A percentile compares a stretch with the other conserved stretches of the same genome.
phyloP scores from a whole-genome alignment of 2,329 filamentous ascomycete genomes.

The Metarhizium album region DNA sequence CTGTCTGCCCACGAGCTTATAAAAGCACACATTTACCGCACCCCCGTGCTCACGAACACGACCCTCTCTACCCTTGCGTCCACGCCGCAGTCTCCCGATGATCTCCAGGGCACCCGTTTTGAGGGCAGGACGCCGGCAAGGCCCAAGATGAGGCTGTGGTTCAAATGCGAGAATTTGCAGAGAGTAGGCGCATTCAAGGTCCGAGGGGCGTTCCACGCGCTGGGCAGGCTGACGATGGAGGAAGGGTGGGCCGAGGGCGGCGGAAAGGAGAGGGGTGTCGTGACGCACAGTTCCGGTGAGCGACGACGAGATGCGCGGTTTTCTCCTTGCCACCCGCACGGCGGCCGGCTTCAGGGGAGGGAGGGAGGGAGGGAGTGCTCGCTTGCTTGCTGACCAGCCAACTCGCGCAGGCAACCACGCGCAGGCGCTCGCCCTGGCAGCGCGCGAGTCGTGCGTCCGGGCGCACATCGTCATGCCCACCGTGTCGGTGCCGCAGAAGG shows the following conservation, averaged over 20 bases:
- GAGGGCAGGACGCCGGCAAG: slow-evolving; percentile 44
- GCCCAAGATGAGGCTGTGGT: slow-evolving; percentile 66
- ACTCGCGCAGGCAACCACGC: slow-evolving; percentile 73
- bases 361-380: too few relatives aligned
- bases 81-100: slow-evolving; percentile 46
- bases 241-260: slow-evolving; percentile 49
- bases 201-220: slow-evolving; percentile 79
- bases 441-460: slow-evolving; percentile 59
- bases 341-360: neutral
- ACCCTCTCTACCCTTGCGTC: slow-evolving; percentile 69
- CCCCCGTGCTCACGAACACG: slow-evolving; percentile 69
- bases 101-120: slow-evolving; percentile 46
- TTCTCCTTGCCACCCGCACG: too few relatives aligned
- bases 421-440: slow-evolving; percentile 81
- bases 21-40: slow-evolving; percentile 65
- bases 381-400: neutral
- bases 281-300: slow-evolving; percentile 80
- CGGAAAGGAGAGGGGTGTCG: slow-evolving; percentile 57
- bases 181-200: slow-evolving; percentile 88
- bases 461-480: slow-evolving; percentile 87
- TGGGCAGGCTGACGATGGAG: slow-evolving; percentile 56
- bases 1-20: slow-evolving; percentile 62
- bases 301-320: neutral
- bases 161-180: slow-evolving; percentile 95
- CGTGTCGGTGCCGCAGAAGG: slow-evolving; percentile 79